These are phyloP conservation scores for Lipomyces lipofer DNA, from an alignment of 805 yeast genomes.

Conservation along the genomic window DNA sequence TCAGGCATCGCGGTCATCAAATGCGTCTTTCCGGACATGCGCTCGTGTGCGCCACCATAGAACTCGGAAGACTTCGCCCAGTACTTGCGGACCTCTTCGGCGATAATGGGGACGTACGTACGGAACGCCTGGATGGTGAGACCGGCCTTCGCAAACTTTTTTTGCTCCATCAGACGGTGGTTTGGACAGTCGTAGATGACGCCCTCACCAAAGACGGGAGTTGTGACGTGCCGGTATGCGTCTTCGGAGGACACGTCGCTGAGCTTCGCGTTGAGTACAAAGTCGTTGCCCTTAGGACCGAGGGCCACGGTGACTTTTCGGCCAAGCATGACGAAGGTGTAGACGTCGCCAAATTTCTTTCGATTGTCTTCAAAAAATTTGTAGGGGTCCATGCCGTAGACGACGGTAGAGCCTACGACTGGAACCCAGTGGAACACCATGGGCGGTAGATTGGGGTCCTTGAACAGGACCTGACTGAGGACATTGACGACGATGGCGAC, in stretches of 20 bases:
- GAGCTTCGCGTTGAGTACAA: slow-evolving; percentile 85
- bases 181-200: slow-evolving; percentile 97
- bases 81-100: slow-evolving; percentile 71
- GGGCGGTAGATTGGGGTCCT: slow-evolving; percentile 72
- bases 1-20: slow-evolving; percentile 89
- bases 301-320: slow-evolving; percentile 91
- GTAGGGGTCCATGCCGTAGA: slow-evolving; percentile 92
- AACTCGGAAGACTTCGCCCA: slow-evolving; percentile 56
- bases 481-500: slow-evolving; percentile 37
- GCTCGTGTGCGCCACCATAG: slow-evolving; percentile 40
- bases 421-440: slow-evolving; percentile 91
- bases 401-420: slow-evolving; percentile 89
- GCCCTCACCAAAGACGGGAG: slow-evolving; percentile 98
- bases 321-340: slow-evolving; percentile 86
- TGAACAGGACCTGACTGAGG: slow-evolving; percentile 39
- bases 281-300: slow-evolving; percentile 98
- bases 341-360: slow-evolving; percentile 85
- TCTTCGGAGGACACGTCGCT: slow-evolving; percentile 94
- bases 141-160: slow-evolving; percentile 91
- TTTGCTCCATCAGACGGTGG: slow-evolving; percentile 92
- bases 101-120: slow-evolving; percentile 82
- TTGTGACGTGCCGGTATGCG: slow-evolving; percentile 93
- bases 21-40: slow-evolving; percentile 36
- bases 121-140: slow-evolving; percentile 82
- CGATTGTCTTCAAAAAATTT: slow-evolving; percentile 81